Conservation (phyloP, 257 asterid genomes). For the Verbena officinalis region DNA sequence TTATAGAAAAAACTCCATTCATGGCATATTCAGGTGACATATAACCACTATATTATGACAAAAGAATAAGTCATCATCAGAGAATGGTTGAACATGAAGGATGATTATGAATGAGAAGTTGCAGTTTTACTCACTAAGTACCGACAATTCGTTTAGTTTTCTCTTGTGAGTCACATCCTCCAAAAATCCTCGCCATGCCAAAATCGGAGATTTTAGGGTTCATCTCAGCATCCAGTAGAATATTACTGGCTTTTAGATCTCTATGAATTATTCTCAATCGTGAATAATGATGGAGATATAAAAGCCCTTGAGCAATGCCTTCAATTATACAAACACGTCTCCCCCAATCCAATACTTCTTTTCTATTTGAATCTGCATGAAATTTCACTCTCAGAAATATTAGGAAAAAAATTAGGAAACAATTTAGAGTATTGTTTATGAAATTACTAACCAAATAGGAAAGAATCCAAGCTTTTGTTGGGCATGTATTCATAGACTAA, state of each 20-base stretch:
- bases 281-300: conserved; percentile 35
- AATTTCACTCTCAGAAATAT: neutral
- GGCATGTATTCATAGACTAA: conserved; percentile 9
- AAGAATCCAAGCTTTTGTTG: conserved; percentile 16
- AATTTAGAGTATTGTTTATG: neutral
- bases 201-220: conserved; percentile 28
- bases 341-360: conserved; percentile 27
- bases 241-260: conserved; percentile 33
- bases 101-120: neutral
- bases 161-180: conserved; percentile 26
- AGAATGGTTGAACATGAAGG: neutral
- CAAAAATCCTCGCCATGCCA: conserved; percentile 32
- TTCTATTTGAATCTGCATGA: conserved; percentile 11
- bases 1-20: conserved; percentile 31
- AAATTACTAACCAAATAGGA: conserved; percentile 18
- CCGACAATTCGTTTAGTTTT: conserved; percentile 33
- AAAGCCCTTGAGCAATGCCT: conserved; percentile 35
- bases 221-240: conserved; percentile 30
- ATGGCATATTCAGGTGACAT: conserved; percentile 39
- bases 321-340: conserved; percentile 27
- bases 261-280: conserved; percentile 30
- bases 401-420: neutral
- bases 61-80: neutral
- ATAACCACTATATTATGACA: conserved; percentile 29
- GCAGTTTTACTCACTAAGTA: conserved; percentile 29